A percentile compares a stretch with the other conserved stretches of the same genome.
Evolutionary conservation across 2,329 filamentous ascomycete species (phyloP).

Genomic region (Hypoxylon sp.): DNA sequence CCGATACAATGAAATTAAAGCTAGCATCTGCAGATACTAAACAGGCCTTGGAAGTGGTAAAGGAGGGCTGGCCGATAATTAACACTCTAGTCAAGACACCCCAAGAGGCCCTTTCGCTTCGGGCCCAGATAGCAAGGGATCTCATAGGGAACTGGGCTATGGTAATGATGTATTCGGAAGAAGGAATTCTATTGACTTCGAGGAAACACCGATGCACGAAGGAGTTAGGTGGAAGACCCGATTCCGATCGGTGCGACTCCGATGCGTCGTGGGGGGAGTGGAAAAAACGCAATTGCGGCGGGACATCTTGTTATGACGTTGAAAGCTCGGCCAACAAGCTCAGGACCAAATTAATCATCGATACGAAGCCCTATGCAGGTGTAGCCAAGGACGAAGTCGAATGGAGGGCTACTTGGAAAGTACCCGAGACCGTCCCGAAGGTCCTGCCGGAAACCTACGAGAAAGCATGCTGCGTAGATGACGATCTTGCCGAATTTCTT

Average conservation of each 20-base stretch:
- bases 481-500: constrained; percentile 24
- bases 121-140: constrained; percentile 22
- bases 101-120: constrained; percentile 10
- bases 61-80: neutral
- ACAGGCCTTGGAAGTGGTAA: neutral
- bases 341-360: neutral
- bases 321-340: neutral
- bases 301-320: constrained; percentile 44
- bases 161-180: constrained; percentile 33
- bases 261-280: constrained; percentile 41
- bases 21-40: neutral
- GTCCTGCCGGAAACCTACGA: constrained; percentile 44
- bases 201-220: constrained; percentile 24
- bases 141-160: constrained; percentile 36
- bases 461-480: constrained; percentile 45
- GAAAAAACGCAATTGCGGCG: constrained; percentile 48
- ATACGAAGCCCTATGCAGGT: constrained; percentile 20
- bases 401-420: neutral
- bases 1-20: neutral
- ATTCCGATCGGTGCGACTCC: neutral
- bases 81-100: neutral
- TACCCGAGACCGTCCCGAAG: constrained; percentile 2
- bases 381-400: constrained; percentile 37
- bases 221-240: neutral
- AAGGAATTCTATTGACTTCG: constrained; percentile 38